Evolutionary conservation across 495 filamentous ascomycete species (phyloP), one percentile per base, ranked within the genome.

Genomic region (Daldinia loculata): DNA sequence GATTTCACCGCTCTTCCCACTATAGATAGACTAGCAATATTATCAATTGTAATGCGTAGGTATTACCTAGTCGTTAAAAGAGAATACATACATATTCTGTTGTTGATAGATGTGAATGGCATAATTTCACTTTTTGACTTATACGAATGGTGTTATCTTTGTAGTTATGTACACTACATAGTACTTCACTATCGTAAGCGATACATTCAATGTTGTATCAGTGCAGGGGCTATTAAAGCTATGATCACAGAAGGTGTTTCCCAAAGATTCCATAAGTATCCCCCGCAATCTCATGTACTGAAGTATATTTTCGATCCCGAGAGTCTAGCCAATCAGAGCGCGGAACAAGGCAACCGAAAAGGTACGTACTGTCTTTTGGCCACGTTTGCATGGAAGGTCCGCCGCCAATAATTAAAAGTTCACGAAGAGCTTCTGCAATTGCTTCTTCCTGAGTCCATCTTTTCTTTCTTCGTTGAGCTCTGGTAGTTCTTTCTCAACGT

Each of bases 391-490:
- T 69, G 55, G 63, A 67, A 67, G 72, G 67, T 73, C 52, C 66
- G 50, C 53, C 22, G 61, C 70, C 66, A 73, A 69, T 73, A 73
- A 73, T 73, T 69, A 73, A 73, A 73, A 73, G 70, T 73, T 73
- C 41, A 69, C 62, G 66, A 66, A 45, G 62, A 69, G 36, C 66
- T 62, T 57, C 45, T 68, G 43, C 57, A 66, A 55, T 66, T 62
- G 70, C 57, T 66, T 66, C 66, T 59, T 65, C 32, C 59, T 38
- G 57, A 53, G 60, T 56, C 57, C 67, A 70, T 76, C 72, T 73
- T 71, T 66, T 76, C 72, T 67, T 71, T 71, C 78, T 70, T 69
- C 74, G 67, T 79, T 73, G 73, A 80, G 80, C 83, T 79, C 75
- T 82, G 78, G 79, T 74, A 82, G 79, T 74, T 76, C 75, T 72